A percentile compares a stretch with the other conserved stretches of the same genome.
These are phyloP conservation scores for Sugiyamaella castrensis DNA, from an alignment of 1,139 yeast species.

Conservation along the genomic window DNA sequence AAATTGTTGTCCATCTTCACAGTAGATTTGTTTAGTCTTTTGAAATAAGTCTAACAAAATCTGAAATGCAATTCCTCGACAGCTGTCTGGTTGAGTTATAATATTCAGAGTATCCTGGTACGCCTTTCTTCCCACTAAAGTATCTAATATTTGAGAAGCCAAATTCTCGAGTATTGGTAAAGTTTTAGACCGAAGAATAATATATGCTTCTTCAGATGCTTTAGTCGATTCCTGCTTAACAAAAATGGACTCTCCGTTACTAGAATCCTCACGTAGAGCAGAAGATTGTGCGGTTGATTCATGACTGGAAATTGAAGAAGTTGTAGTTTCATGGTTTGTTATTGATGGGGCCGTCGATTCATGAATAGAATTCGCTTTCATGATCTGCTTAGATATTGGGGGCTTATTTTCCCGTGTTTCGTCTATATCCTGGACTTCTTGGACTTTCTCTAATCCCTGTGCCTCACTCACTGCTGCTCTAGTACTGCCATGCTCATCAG, in stretches of 20 bases:
- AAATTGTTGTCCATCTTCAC: conserved; percentile 9
- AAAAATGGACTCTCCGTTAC: too few species aligned
- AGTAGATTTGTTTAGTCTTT: conserved; percentile 19
- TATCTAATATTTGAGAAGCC: conserved; percentile 67
- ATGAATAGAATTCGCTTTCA: too few species aligned
- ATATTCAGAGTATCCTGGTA: conserved; percentile 70
- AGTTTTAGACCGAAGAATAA: conserved; percentile 28
- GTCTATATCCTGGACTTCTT: neutral
- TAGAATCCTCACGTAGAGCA: too few species aligned
- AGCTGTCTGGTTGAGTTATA: conserved; percentile 68
- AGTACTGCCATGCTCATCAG: conserved; percentile 1
- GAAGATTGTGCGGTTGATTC: too few species aligned
- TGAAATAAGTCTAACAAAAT: conserved; percentile 32
- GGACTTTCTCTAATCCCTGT: too few species aligned
- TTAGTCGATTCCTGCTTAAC: too few species aligned
- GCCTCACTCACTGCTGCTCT: neutral
- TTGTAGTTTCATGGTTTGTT: too few species aligned
- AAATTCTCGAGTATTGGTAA: conserved; percentile 72
- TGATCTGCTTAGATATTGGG: neutral
- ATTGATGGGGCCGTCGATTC: too few species aligned
- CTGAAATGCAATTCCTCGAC: conserved; percentile 74
- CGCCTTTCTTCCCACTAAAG: conserved; percentile 59
- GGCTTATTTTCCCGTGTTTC: neutral
- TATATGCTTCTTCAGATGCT: neutral
- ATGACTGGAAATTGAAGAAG: too few species aligned